Base-by-base conservation (phyloP, 1,284 basidiomycete species). In the Termitomyces sp. region DNA sequence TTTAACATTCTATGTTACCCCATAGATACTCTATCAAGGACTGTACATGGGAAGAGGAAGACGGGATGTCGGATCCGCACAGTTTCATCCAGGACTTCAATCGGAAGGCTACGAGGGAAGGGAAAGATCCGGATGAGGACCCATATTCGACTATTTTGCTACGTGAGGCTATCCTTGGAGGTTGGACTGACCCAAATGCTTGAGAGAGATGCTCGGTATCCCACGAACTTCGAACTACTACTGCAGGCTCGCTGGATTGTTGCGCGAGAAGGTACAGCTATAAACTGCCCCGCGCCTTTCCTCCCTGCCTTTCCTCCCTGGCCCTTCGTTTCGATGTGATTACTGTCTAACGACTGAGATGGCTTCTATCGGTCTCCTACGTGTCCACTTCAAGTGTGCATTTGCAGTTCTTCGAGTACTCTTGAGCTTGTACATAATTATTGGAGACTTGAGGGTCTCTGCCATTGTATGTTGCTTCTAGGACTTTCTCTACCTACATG, bases 41-140 rank as follows among this genome's bases (percentile, higher is more conserved):
- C 10, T 67, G 70, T 13, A 76, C 73, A 9, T 75, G 73, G 73
- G 69, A 76, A 59, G 58, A 55, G n/a, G 64, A 69, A 24, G 60
- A 65, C 0, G 56, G 59, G 1, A 67, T 76, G 66, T 52, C 55
- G 1, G 65, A 67, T 53, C 59, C 65, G 6, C 40, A 45, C 2
- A 61, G 38, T 31, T 61, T 71, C 15, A 64, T 73, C 26, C 57
- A 64, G 9, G 58, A 65, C 2, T 73, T 74, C 44, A 52, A 65
- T 6, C 50, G 60, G 6, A 62, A 56, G 2, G 69, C 67, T 3
- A 39, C 24, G 48, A 50, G 45, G 30, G 68, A 74, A 48, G 68
- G 68, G n/a, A 54, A 66, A 38, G 52, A 64, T 24, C 58, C 68
- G 13, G 61, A 65, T 7, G 56, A 61, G 28, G 61, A 64, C 44